A percentile compares a stretch with the other conserved stretches of the same genome.
Conservation (phyloP, 371 early-diverging fungal genomes). For the Mycotypha africana region DNA sequence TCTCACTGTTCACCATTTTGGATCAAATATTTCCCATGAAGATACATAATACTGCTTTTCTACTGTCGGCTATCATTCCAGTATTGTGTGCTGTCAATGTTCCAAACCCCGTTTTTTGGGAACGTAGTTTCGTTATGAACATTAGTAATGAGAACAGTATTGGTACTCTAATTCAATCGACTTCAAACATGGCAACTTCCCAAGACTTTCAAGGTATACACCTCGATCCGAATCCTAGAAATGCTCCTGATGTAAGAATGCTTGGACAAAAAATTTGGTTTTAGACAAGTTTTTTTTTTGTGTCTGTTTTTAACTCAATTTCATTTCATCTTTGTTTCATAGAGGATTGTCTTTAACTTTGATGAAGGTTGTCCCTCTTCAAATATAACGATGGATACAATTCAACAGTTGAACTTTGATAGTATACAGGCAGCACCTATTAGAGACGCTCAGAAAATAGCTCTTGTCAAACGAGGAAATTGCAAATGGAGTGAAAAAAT, state of each 20-base stretch:
- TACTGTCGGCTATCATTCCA: too few species aligned
- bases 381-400: constrained; percentile 10
- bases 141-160: not conserved
- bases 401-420: constrained; percentile 10
- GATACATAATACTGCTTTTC: not conserved
- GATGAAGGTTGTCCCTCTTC: constrained; percentile 14
- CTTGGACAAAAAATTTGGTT: not conserved
- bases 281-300: not conserved
- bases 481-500: constrained; percentile 29
- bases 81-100: not conserved
- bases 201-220: constrained; percentile 21
- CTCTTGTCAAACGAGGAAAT: constrained; percentile 19
- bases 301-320: not conserved
- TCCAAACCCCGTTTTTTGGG: constrained; percentile 7
- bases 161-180: constrained; percentile 1
- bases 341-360: constrained; percentile 25
- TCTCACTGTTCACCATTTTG: too few species aligned
- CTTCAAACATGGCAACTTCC: constrained; percentile 6
- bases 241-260: constrained; percentile 10
- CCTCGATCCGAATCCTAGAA: not conserved
- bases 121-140: constrained; percentile 7
- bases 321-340: not conserved
- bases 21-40: too few species aligned
- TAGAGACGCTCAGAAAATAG: constrained; percentile 12
- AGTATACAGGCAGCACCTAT: constrained; percentile 2